Base-by-base conservation (phyloP, 108 stramenopile genomes). In the Parietichytrium sp. region DNA sequence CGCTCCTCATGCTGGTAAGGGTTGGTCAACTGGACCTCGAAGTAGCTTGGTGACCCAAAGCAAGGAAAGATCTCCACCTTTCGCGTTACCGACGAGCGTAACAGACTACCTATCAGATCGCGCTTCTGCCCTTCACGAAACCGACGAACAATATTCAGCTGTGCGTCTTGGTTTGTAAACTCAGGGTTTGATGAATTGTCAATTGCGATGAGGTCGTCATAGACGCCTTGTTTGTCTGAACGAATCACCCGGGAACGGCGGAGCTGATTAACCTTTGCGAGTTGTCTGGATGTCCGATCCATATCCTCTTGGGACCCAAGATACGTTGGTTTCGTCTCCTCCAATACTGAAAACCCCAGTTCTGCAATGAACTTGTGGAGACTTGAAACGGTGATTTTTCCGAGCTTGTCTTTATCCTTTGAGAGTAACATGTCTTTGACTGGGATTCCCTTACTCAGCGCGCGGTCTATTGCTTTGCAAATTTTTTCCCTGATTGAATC, bases 81-180 rank as follows among this genome's bases (percentile, higher is more conserved):
- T 27, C 50, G 54, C 47, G 89, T 87, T 29, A 90, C 54, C 72
- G 78, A 83, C 23, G 83, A 42, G 10, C 87, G 79, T 12, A 91
- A 55, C 13, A 91, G 47, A 33, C 54, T 55, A 52, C 85, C 84
- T 29, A 91, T 79, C 45, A 91, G 42, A 1, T 85, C 81, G 72
- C 84, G 82, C 78, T 91, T 91, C 54, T 88, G 86, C 27, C 90
- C 89, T 33, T 91, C 89, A 15, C 90, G 78, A 61, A 90, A 91
- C 88, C 90, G 88, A 31, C 83, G 51, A 18, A 90, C 85, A 26
- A 91, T 52, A 10, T 82, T 54, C 13, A 91, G 80, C n/a, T 82
- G 55, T 47, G 90, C 89, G 52, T 79, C 48, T 78, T 87, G 81
- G 25, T 81, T 36, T 1, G 31, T 42, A 6, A 80, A 53, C 33